Percentiles rank a stretch among this genome's conserved stretches.
These are phyloP conservation scores for Alternaria panax DNA, from an alignment of 2,329 filamentous ascomycete species.

Conservation along the genomic window DNA sequence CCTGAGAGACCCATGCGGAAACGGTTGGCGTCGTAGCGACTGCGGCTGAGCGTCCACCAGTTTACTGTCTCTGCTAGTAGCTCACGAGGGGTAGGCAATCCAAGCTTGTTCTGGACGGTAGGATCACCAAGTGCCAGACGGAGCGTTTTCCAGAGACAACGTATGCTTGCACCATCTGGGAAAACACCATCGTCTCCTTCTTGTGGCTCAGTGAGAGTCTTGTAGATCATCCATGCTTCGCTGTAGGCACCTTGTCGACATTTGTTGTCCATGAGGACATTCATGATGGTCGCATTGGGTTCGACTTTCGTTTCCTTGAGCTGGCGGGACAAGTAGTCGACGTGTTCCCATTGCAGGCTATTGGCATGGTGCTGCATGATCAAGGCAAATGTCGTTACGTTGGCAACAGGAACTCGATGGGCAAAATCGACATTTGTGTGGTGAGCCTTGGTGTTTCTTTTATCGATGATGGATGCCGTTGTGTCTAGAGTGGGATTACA, in stretches of 20 bases:
- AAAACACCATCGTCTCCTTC: slow-evolving; percentile 31
- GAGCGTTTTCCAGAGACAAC: slow-evolving; percentile 44
- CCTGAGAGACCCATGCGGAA: slow-evolving; percentile 38
- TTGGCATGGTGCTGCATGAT: slow-evolving; percentile 43
- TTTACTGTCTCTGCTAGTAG: slow-evolving; percentile 39
- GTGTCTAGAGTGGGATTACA: background rate
- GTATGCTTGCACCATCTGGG: slow-evolving; percentile 39
- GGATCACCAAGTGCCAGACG: slow-evolving; percentile 38
- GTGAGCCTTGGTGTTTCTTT: background rate
- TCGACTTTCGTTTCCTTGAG: slow-evolving; percentile 29
- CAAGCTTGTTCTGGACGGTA: slow-evolving; percentile 21
- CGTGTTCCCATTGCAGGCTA: slow-evolving; percentile 42
- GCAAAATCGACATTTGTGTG: background rate
- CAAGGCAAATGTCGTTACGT: slow-evolving; percentile 40
- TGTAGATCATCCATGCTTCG: slow-evolving; percentile 41
- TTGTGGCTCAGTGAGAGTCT: slow-evolving; percentile 31
- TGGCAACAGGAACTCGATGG: slow-evolving; percentile 34
- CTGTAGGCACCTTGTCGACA: slow-evolving; percentile 39
- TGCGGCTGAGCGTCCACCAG: slow-evolving; percentile 39
- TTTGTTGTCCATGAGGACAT: slow-evolving; percentile 42
- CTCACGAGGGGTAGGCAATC: slow-evolving; percentile 42
- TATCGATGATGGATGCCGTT: slow-evolving; percentile 5
- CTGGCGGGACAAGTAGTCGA: slow-evolving; percentile 42
- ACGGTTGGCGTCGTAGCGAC: slow-evolving; percentile 34
- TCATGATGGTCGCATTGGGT: slow-evolving; percentile 42